Conservation (phyloP, 140 eudicot species). For the Erigeron philadelphicus region DNA sequence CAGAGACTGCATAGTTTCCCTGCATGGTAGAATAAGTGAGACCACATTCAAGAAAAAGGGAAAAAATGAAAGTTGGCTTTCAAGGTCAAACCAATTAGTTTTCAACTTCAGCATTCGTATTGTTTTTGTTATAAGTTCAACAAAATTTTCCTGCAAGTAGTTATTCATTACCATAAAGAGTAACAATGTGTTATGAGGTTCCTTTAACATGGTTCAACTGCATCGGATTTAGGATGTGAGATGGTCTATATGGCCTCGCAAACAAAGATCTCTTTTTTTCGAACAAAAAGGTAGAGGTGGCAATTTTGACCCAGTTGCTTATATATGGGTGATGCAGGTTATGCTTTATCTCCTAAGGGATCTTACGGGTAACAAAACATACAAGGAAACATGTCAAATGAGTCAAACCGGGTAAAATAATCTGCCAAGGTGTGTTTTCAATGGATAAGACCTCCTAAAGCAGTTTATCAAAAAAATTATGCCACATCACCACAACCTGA, state of each 20-base stretch:
- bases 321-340: background rate
- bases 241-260: background rate
- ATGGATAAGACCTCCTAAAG: background rate
- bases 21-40: slow-evolving; percentile 25
- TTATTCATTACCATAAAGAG: background rate
- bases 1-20: slow-evolving; percentile 97
- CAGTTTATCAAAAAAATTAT: background rate
- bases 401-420: background rate
- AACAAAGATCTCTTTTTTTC: background rate
- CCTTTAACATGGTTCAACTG: background rate
- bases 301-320: background rate
- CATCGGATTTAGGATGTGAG: background rate
- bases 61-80: background rate
- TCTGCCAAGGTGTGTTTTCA: background rate
- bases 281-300: background rate
- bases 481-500: background rate
- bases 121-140: background rate
- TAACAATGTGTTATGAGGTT: background rate
- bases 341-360: background rate
- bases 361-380: background rate
- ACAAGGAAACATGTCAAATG: background rate
- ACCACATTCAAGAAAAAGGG: background rate
- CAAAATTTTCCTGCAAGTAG: background rate
- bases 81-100: slow-evolving; percentile 5
- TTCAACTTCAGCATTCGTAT: background rate